A percentile compares a stretch with the other conserved stretches of the same genome.
Conservation (phyloP, 768 basidiomycete species). For the Phanerodontia chrysosporium region DNA sequence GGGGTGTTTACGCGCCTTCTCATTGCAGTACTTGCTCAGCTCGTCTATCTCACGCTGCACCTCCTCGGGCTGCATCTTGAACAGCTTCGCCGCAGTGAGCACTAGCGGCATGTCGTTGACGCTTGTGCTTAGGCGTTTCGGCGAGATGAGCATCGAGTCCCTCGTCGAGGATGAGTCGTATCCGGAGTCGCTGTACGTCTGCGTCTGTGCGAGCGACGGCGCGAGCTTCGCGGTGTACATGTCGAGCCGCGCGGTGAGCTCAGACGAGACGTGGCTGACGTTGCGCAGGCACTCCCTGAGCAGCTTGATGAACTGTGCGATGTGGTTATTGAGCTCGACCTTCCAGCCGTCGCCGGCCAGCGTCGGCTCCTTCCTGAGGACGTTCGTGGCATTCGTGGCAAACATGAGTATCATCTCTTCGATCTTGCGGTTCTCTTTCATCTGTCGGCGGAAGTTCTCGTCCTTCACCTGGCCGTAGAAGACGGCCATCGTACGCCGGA, state of each 20-base stretch:
- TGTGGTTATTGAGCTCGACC: slow-evolving; percentile 86
- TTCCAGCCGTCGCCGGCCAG: slow-evolving; percentile 90
- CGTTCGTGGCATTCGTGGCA: slow-evolving; percentile 83
- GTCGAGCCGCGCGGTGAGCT: slow-evolving; percentile 78
- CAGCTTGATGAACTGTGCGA: slow-evolving; percentile 82
- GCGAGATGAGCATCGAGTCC: slow-evolving; percentile 38
- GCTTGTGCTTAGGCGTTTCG: slow-evolving; percentile 36
- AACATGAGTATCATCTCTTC: slow-evolving; percentile 97
- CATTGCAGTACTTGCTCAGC: slow-evolving; percentile 60
- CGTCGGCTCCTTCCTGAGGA: slow-evolving; percentile 86
- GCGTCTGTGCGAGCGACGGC: slow-evolving; percentile 35
- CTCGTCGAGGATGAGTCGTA: slow-evolving; percentile 62
- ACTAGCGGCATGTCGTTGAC: slow-evolving; percentile 80
- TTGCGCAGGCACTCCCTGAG: slow-evolving; percentile 73
- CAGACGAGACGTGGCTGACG: slow-evolving; percentile 76
- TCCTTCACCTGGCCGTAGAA: slow-evolving; percentile 91
- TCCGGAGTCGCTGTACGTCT: slow-evolving; percentile 57
- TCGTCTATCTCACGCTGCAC: slow-evolving; percentile 73
- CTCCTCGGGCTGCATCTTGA: slow-evolving; percentile 66
- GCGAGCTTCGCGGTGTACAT: slow-evolving; percentile 79
- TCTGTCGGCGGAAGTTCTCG: slow-evolving; percentile 79
- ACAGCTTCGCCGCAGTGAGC: slow-evolving; percentile 60
- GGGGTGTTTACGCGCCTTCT: slow-evolving; percentile 57
- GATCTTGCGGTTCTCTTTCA: slow-evolving; percentile 95
- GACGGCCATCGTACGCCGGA: slow-evolving; percentile 85